Conservation (phyloP, 441 rosid genomes). For the Rhodomyrtus psidioides region DNA sequence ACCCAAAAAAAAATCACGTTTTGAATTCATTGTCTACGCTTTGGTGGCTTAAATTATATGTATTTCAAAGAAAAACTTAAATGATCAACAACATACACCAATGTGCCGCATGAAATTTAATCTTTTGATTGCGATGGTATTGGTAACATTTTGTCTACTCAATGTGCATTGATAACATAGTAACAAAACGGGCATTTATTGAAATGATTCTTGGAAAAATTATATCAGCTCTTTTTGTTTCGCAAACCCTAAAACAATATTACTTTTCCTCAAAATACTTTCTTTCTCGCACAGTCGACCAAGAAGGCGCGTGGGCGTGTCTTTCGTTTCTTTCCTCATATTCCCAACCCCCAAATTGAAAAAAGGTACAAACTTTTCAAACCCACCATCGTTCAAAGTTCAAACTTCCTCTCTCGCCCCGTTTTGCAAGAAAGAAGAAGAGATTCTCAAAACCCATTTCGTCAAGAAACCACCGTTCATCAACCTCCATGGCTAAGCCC, state of each 20-base stretch:
- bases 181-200: background rate
- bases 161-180: no score
- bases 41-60: background rate
- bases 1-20: background rate
- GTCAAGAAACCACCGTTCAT: background rate
- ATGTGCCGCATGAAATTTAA: background rate
- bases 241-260: background rate
- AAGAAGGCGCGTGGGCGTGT: background rate
- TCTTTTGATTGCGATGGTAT: background rate
- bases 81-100: accelerated
- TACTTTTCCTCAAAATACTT: background rate
- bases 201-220: background rate
- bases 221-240: background rate
- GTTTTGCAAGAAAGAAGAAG: background rate
- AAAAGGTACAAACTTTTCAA: background rate
- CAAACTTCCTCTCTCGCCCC: background rate
- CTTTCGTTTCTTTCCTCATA: background rate
- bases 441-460: background rate
- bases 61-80: background rate
- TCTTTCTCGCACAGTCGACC: background rate
- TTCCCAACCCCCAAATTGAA: accelerated
- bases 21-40: no score
- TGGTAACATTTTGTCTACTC: background rate
- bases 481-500: constrained; percentile 20
- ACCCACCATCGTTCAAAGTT: background rate